phyloP scores from a whole-genome alignment of 2,329 filamentous ascomycete species.

The Fusarium neocosmosporiellum region DNA sequence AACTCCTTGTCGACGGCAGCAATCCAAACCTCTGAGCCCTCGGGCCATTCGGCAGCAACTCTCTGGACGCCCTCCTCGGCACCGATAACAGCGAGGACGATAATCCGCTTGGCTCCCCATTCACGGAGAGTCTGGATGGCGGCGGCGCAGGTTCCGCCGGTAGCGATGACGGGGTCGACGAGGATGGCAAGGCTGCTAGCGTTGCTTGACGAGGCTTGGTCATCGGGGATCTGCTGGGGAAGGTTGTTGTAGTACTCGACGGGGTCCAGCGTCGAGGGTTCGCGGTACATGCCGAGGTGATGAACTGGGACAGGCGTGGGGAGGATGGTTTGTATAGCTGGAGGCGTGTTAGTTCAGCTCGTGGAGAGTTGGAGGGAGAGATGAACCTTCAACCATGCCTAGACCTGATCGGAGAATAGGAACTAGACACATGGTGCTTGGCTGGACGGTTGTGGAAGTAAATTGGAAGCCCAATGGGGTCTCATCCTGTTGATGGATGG shows the following conservation, averaged over 20 bases:
- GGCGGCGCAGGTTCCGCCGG: constrained; percentile 87
- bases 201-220: constrained; percentile 50
- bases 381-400: constrained; percentile 85
- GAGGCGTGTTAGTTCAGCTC: constrained; percentile 14
- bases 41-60: constrained; percentile 82
- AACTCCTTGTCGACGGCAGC: constrained; percentile 81
- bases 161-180: constrained; percentile 93
- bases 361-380: not conserved
- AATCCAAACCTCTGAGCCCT: constrained; percentile 82
- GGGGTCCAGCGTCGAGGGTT: constrained; percentile 85
- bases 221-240: constrained; percentile 72
- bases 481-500: constrained; percentile 65
- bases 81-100: constrained; percentile 81
- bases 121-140: constrained; percentile 90
- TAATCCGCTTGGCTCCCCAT: constrained; percentile 87
- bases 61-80: constrained; percentile 76
- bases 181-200: constrained; percentile 77
- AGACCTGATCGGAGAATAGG: constrained; percentile 94
- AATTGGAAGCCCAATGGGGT: constrained; percentile 85
- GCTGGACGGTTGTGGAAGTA: constrained; percentile 70
- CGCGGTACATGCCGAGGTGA: constrained; percentile 94
- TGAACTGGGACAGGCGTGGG: constrained; percentile 84
- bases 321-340: constrained; percentile 84
- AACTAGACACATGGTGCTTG: constrained; percentile 80
- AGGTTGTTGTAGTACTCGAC: constrained; percentile 99